Evolutionary conservation across 78 protist species (phyloP).

Genomic region (Acrasis kona): DNA sequence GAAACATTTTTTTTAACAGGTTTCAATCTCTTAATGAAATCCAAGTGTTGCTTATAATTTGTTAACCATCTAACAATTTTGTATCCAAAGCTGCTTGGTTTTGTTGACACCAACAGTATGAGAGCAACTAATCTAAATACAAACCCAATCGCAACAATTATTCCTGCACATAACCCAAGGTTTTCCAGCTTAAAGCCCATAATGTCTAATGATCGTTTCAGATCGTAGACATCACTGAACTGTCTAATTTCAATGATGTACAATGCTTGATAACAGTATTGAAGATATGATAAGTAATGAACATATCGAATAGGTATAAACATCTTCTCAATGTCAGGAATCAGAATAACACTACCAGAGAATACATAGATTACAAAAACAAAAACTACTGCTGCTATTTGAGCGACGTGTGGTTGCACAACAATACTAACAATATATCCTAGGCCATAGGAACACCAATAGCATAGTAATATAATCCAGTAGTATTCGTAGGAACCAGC

Average conservation of each 20-base stretch:
- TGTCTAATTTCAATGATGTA: background rate
- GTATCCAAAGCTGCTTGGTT: no score
- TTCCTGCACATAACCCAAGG: background rate
- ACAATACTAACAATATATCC: conserved; percentile 1
- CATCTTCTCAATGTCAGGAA: background rate
- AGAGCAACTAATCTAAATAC: background rate
- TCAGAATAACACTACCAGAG: background rate
- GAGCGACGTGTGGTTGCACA: background rate
- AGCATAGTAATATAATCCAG: background rate
- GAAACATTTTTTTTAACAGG: no score
- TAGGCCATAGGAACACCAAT: background rate
- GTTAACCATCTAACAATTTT: no score
- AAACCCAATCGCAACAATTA: background rate
- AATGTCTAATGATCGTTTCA: background rate
- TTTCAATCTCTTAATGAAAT: no score
- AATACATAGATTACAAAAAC: background rate
- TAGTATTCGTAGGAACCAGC: background rate
- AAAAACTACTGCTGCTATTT: background rate
- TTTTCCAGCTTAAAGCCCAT: background rate
- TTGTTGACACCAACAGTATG: background rate
- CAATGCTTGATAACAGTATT: background rate
- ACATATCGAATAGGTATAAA: background rate
- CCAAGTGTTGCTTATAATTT: no score
- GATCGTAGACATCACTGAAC: background rate
- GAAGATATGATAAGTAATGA: background rate